Percentiles rank a stretch among this genome's conserved stretches.
These are phyloP conservation scores for Colletotrichum zoysiae DNA, from an alignment of 2,329 filamentous ascomycete genomes.

Conservation along the genomic window DNA sequence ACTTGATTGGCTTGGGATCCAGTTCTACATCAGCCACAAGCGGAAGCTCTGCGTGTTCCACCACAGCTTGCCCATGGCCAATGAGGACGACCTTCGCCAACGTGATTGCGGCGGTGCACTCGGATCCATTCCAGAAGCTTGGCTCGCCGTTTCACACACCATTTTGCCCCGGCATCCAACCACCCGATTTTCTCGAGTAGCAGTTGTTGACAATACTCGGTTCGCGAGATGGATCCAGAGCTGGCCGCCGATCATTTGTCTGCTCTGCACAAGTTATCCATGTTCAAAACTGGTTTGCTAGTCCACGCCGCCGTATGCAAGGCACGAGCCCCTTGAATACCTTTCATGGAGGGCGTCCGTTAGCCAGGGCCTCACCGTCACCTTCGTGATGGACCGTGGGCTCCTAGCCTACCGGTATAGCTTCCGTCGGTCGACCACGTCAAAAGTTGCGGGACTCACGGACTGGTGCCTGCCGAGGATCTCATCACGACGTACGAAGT, in stretches of 20 bases:
- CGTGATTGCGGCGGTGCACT: slow-evolving; percentile 28
- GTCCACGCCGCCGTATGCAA: slow-evolving; percentile 23
- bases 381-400: slow-evolving; percentile 13
- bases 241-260: not conserved
- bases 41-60: slow-evolving; percentile 15
- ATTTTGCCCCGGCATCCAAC: slow-evolving; percentile 25
- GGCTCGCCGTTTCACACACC: slow-evolving; percentile 10
- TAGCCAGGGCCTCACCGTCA: slow-evolving; percentile 30
- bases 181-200: slow-evolving; percentile 28
- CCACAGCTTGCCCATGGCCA: slow-evolving; percentile 17
- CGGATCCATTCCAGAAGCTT: not conserved
- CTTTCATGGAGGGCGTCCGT: not conserved
- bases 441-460: slow-evolving; percentile 30
- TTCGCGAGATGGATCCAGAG: slow-evolving; percentile 13
- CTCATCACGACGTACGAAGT: not conserved
- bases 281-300: not conserved
- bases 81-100: not conserved
- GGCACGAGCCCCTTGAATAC: slow-evolving; percentile 10
- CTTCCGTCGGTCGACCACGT: slow-evolving; percentile 4
- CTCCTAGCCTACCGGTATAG: slow-evolving; percentile 19
- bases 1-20: slow-evolving; percentile 28
- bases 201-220: slow-evolving; percentile 1
- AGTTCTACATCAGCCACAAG: slow-evolving; percentile 32
- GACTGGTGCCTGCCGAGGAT: slow-evolving; percentile 17
- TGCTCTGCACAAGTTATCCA: slow-evolving; percentile 9